Evolutionary conservation across 331 rosid genomes (phyloP), one percentile per base, ranked within the genome.

Genomic region (Phaseolus coccineus): DNA sequence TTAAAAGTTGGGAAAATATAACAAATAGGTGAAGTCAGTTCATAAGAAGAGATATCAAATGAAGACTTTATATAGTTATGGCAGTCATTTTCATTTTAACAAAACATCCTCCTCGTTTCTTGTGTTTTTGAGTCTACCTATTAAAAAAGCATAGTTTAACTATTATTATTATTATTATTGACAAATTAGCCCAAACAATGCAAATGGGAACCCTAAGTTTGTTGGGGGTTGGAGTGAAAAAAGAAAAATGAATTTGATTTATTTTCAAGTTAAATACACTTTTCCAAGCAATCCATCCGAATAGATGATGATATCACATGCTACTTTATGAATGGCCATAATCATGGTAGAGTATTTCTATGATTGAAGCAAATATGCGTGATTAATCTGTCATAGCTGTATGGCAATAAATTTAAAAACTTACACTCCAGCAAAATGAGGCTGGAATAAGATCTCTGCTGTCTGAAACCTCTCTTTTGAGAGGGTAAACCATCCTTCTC

Each of bases 401-500:
- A 57, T 58, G 19, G 74, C 66, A 81, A 52, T 57, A 71, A 47
- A 67, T 68, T 40, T 24, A 15, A 15, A 42, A 71, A 78, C 98
- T 85, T 82, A 93, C 98, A 91, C 75, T 85, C 92, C 96, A 24
- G 91, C 93, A 83, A 91, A 88, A 51, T 72, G 85, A 59, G 98
- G 97, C 84, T 83, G 86, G 85, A 93, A 93, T 80, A 93, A 86
- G 80, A 93, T 74, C 82, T 93, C 98, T 48, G 86, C 95, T 10
- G 98, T 87, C 83, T 91, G 97, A 89, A 93, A 93, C 52, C 95
- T 87, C 85, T 91, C 98, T 85, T 88, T 88, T 2, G 98, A 87
- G 76, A 91, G 88, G 25, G 96, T 87, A 78, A 88, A 90, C 85
- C 73, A 86, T 66, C 91, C 98, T 85, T 91, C 91, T 81, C 89